Evolutionary conservation across 2,329 filamentous ascomycete genomes (phyloP), one percentile per base, ranked within the genome.

Genomic region (Tolypocladium inflatum): DNA sequence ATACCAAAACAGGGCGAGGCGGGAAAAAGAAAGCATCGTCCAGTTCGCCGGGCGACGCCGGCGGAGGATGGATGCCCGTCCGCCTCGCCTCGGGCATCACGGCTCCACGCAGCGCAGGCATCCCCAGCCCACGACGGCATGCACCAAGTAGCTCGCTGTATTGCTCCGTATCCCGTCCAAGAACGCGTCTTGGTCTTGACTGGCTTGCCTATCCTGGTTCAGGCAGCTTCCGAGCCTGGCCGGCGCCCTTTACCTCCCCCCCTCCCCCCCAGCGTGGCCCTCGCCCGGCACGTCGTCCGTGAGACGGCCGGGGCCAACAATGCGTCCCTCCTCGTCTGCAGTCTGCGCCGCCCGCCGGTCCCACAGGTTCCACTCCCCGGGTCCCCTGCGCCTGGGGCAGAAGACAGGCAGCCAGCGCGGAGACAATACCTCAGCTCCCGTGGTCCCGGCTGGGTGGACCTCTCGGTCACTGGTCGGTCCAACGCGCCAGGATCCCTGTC

Each of bases 391-490:
- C 30, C 30, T 33, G 30, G 42, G 42, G 4, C n/a, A 50, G 11
- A 33, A 33, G 30, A 23, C 45, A 50, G 45, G 26, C 45, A 30
- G 45, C 26, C 45, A 33, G 26, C 15, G n/a, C 45, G 26, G 45
- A 50, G 45, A 50, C 23, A 33, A n/a, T 17, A n/a, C 0, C 33
- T 54, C 33, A 38, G 57, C 57, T 57, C 41, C 55, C 53, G 55
- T 39, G 42, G 50, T 62, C 52, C 60, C 63, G 58, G 58, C 54
- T 56, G 55, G 57, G 61, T 63, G 59, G 60, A 59, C 57, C 57
- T 55, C 51, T 55, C 60, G 58, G 55, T 58, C 60, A 62, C 45
- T 59, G 60, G 60, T 56, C 58, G 57, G 53, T 57, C 48, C 54
- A 59, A 55, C 45, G 51, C 58, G 35, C 57, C 38, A 48, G 48